phyloP scores from a whole-genome alignment of 2,329 filamentous ascomycete genomes.

The Phaeosphaeria sp. region DNA sequence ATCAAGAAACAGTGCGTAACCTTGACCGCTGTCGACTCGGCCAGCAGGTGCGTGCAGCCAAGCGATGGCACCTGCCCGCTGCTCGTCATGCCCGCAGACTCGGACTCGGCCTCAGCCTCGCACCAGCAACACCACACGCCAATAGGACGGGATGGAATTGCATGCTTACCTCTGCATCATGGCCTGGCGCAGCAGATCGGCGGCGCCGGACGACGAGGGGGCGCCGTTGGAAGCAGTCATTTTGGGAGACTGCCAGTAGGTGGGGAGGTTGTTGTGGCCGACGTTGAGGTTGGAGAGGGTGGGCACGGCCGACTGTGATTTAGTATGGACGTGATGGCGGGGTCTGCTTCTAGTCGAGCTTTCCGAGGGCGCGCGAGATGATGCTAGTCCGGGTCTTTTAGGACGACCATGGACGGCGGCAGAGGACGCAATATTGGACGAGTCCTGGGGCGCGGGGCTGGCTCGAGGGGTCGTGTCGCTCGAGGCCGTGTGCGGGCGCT shows the following conservation, averaged over 20 bases:
- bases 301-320: slow-evolving; percentile 53
- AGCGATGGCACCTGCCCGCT: slow-evolving; percentile 17
- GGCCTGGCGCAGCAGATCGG: slow-evolving; percentile 65
- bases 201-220: slow-evolving; percentile 57
- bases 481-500: slow-evolving; percentile 17
- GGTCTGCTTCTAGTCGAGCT: slow-evolving; percentile 34
- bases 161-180: slow-evolving; percentile 63
- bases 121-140: slow-evolving; percentile 6
- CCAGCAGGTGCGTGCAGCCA: slow-evolving; percentile 9
- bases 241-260: slow-evolving; percentile 36
- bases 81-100: slow-evolving; percentile 1
- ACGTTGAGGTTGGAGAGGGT: slow-evolving; percentile 50
- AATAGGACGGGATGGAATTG: slow-evolving; percentile 3
- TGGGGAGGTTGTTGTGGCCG: slow-evolving; percentile 33
- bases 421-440: slow-evolving; percentile 26
- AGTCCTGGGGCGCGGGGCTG: slow-evolving; percentile 11
- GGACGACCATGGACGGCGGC: slow-evolving; percentile 38
- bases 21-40: slow-evolving; percentile 14
- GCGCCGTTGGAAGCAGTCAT: slow-evolving; percentile 45
- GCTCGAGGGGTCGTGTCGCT: slow-evolving; percentile 13
- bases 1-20: slow-evolving; percentile 39
- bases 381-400: slow-evolving; percentile 39
- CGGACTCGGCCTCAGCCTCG: slow-evolving; percentile 1
- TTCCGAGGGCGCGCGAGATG: slow-evolving; percentile 32
- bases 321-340: slow-evolving; percentile 42